These are phyloP conservation scores for Paecilomyces formosus DNA, from an alignment of 2,329 filamentous ascomycete species.

Conservation along the genomic window DNA sequence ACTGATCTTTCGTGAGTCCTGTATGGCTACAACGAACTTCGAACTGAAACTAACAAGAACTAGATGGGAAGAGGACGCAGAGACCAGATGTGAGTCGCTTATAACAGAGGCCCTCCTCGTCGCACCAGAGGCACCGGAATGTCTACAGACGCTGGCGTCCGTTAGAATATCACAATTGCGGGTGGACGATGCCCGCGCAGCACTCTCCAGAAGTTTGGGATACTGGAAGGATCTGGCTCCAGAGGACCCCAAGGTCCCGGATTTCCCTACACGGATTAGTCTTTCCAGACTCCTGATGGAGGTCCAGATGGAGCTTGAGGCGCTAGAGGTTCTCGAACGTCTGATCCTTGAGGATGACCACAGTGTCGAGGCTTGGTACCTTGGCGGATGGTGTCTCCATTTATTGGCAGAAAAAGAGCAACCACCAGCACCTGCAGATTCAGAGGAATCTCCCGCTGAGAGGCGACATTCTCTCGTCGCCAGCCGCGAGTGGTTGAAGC, in stretches of 20 bases:
- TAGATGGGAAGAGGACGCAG: conserved; percentile 77
- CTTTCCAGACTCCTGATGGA: conserved; percentile 84
- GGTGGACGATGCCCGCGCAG: conserved; percentile 69
- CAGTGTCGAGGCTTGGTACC: conserved; percentile 94
- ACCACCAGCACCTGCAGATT: conserved; percentile 26
- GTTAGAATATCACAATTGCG: conserved; percentile 84
- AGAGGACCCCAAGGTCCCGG: conserved; percentile 64
- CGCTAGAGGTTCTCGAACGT: conserved; percentile 75
- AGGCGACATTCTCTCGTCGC: conserved; percentile 61
- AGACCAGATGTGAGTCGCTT: conserved; percentile 76
- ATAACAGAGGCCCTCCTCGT: conserved; percentile 86
- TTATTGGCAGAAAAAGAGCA: conserved; percentile 49
- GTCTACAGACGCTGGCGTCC: conserved; percentile 91
- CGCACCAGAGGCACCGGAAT: conserved; percentile 72
- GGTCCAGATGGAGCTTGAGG: conserved; percentile 75
- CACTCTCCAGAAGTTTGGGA: conserved; percentile 69
- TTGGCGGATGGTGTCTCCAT: conserved; percentile 89
- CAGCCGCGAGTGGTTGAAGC: conserved; percentile 74
- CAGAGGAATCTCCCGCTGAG: conserved; percentile 35
- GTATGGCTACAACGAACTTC: neutral
- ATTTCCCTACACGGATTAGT: conserved; percentile 78
- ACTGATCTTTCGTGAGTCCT: conserved; percentile 73
- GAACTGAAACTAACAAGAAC: conserved; percentile 7
- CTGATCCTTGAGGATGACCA: conserved; percentile 83
- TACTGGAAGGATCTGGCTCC: conserved; percentile 75